Evolutionary conservation across 768 basidiomycete genomes (phyloP), one percentile per base, ranked within the genome.

Genomic region (Naematelia aurantialba): DNA sequence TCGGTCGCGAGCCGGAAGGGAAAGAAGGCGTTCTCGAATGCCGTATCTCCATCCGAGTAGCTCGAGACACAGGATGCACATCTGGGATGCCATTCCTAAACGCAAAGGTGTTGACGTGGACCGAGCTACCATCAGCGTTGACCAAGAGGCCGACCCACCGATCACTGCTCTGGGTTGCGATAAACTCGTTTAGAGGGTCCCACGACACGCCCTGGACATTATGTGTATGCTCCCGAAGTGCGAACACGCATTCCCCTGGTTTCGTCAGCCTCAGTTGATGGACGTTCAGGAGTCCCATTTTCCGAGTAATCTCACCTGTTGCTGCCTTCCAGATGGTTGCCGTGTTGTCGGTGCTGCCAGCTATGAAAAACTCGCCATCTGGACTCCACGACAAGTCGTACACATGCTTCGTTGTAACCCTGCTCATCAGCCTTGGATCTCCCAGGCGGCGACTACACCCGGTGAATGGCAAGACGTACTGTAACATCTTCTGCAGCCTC

Each of bases 371-470:
- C 63, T 93, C 89, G 29, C 94, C 91, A 17, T 88, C 87, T 0
- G 96, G 96, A 65, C 89, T 91, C 96, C 96, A 99, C 0, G 92
- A 91, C 24, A 99, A 81, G 72, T 99, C 96, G 76, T 99, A 99
- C 4, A 98, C 91, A 76, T 98, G 91, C 84, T 93, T 90, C 3
- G 87, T 87, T 1, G 91, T 89, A 66, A 89, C 91, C 58, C 92
- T 94, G 70, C 45, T 46, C 13, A n/a, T n/a, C n/a, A n/a, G n/a
- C 8, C 47, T 60, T 29, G 59, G 58, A 51, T 1, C n/a, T 13
- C 29, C 25, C 13, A 10, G 19, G 19, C 11, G 3, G n/a, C 17
- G 21, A 5, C 10, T 19, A 26, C 8, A 0, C 13, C 49, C 14
- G n/a, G n/a, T n/a, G n/a, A n/a, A n/a, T n/a, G n/a, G 42, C 13